These are phyloP conservation scores for Fusarium robinianum DNA, from an alignment of 2,329 filamentous ascomycete species.

Conservation along the genomic window DNA sequence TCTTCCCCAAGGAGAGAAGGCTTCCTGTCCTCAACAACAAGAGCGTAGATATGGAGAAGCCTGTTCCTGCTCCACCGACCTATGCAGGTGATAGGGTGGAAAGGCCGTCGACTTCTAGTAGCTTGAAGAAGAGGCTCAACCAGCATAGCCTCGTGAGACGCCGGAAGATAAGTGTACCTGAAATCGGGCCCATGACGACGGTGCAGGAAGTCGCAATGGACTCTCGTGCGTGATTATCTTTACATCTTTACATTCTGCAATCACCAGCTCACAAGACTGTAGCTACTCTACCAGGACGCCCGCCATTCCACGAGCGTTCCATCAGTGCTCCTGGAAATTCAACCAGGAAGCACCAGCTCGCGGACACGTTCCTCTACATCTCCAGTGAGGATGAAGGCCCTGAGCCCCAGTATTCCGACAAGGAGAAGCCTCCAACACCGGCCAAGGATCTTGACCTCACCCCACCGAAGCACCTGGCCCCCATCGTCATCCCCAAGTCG, in stretches of 20 bases:
- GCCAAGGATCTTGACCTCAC: slow-evolving; percentile 34
- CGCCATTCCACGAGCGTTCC: slow-evolving; percentile 66
- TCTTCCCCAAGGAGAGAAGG: slow-evolving; percentile 61
- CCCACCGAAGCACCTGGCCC: slow-evolving; percentile 59
- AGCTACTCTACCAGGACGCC: slow-evolving; percentile 71
- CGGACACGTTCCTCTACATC: slow-evolving; percentile 33
- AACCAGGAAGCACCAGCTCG: slow-evolving; percentile 48
- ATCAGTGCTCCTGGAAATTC: slow-evolving; percentile 62
- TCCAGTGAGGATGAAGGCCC: slow-evolving; percentile 32
- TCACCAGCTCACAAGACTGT: slow-evolving; percentile 27
- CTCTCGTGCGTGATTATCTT: slow-evolving; percentile 59
- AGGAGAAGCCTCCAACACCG: slow-evolving; percentile 26
- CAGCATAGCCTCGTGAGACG: slow-evolving; percentile 61
- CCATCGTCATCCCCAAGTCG: slow-evolving; percentile 58
- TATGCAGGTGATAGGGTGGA: slow-evolving; percentile 49
- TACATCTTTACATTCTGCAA: neutral
- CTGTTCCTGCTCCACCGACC: slow-evolving; percentile 49
- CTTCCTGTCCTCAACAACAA: slow-evolving; percentile 49
- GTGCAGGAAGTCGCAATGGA: slow-evolving; percentile 71
- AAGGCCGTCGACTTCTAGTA: slow-evolving; percentile 44
- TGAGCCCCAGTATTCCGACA: slow-evolving; percentile 28
- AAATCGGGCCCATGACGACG: slow-evolving; percentile 69
- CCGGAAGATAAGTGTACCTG: slow-evolving; percentile 67
- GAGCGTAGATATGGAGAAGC: slow-evolving; percentile 57
- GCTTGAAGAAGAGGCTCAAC: slow-evolving; percentile 59